Conservation (phyloP, 495 filamentous ascomycete species). For the Peziza echinospora region DNA sequence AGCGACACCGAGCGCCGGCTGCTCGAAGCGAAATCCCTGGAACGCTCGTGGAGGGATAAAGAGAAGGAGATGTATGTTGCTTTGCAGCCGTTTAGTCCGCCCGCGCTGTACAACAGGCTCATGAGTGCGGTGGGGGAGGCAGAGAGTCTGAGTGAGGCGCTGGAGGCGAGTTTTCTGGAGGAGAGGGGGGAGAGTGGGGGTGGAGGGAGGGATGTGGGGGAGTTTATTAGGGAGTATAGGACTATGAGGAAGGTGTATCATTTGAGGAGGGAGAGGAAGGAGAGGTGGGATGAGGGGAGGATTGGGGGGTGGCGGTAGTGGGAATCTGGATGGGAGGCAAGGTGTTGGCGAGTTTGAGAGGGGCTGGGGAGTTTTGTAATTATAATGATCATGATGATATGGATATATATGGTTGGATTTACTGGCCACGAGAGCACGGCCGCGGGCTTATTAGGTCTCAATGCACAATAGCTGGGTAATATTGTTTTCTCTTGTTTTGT, state of each 20-base stretch:
- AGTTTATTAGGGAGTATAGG: slow-evolving; percentile 63
- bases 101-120: slow-evolving; percentile 58
- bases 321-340: background rate
- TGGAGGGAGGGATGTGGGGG: slow-evolving; percentile 33
- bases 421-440: too few relatives aligned
- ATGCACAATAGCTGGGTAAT: too few relatives aligned
- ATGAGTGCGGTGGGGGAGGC: slow-evolving; percentile 57
- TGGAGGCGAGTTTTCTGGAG: slow-evolving; percentile 73
- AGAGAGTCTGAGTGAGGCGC: slow-evolving; percentile 53
- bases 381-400: too few relatives aligned
- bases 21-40: slow-evolving; percentile 60
- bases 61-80: slow-evolving; percentile 72
- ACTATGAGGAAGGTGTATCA: slow-evolving; percentile 55
- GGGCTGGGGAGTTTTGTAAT: too few relatives aligned
- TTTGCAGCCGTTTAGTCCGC: slow-evolving; percentile 63
- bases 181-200: slow-evolving; percentile 20
- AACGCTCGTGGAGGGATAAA: slow-evolving; percentile 75
- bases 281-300: slow-evolving; percentile 83
- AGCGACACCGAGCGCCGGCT: slow-evolving; percentile 54
- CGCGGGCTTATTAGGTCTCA: too few relatives aligned
- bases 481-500: too few relatives aligned
- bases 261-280: slow-evolving; percentile 56
- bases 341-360: too few relatives aligned
- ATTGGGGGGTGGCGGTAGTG: slow-evolving; percentile 76
- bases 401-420: too few relatives aligned